Conservation (phyloP, 805 yeast species). For the Cyberlindnera maclurae region DNA sequence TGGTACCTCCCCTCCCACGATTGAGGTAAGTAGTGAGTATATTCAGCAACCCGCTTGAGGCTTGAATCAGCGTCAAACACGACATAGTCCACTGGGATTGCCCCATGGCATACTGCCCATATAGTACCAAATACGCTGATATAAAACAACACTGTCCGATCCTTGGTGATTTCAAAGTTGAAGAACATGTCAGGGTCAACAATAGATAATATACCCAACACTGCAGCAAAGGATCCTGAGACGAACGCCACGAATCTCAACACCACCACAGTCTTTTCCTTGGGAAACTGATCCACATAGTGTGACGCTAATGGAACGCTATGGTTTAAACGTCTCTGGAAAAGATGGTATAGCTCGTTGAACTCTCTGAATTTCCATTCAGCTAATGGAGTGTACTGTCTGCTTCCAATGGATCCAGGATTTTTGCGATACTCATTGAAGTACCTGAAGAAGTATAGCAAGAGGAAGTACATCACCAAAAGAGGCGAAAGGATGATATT, state of each 20-base stretch:
- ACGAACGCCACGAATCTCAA: conserved; percentile 63
- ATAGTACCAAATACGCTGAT: conserved; percentile 83
- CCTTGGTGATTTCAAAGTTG: conserved; percentile 80
- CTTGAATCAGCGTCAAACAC: conserved; percentile 93
- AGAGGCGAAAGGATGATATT: conserved; percentile 82
- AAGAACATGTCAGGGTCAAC: conserved; percentile 88
- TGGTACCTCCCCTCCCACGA: conserved; percentile 85
- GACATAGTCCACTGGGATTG: conserved; percentile 54
- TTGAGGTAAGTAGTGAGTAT: conserved; percentile 84
- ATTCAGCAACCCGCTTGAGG: conserved; percentile 71
- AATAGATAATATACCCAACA: conserved; percentile 66
- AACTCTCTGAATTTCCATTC: conserved; percentile 94
- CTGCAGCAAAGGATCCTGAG: conserved; percentile 85
- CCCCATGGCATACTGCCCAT: conserved; percentile 74
- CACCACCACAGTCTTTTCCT: conserved; percentile 53
- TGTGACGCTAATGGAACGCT: conserved; percentile 75
- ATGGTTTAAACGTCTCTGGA: conserved; percentile 67
- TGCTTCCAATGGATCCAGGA: conserved; percentile 72
- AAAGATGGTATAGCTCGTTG: conserved; percentile 87
- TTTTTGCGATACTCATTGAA: conserved; percentile 88
- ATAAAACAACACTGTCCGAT: conserved; percentile 77
- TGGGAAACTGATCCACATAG: conserved; percentile 89
- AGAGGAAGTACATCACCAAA: conserved; percentile 71
- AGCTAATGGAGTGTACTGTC: conserved; percentile 91
- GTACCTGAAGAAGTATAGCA: conserved; percentile 81